These are phyloP conservation scores for Solanum rostratum DNA, from an alignment of 257 asterid species.

Conservation along the genomic window DNA sequence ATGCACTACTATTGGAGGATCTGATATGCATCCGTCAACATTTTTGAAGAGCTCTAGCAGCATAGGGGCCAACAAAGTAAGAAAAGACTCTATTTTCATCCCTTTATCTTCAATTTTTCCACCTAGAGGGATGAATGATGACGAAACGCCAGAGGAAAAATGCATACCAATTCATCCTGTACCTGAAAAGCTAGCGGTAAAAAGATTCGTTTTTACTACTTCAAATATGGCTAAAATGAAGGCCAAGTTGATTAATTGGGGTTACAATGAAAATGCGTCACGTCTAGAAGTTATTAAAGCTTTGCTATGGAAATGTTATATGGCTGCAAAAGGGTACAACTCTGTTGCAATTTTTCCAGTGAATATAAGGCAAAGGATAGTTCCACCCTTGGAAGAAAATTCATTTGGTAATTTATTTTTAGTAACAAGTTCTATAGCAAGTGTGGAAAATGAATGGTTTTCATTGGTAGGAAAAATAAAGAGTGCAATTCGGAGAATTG, in stretches of 20 bases:
- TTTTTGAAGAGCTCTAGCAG: background rate
- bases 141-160: constrained; percentile 5
- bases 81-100: background rate
- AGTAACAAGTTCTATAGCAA: constrained; percentile 14
- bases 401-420: constrained; percentile 60
- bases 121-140: constrained; percentile 25
- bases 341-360: constrained; percentile 38
- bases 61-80: background rate
- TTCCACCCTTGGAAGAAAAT: constrained; percentile 17
- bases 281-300: constrained; percentile 42
- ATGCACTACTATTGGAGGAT: background rate
- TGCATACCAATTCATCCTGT: constrained; percentile 17
- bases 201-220: constrained; percentile 27
- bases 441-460: constrained; percentile 20
- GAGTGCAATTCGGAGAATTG: constrained; percentile 19
- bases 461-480: constrained; percentile 28
- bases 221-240: constrained; percentile 16
- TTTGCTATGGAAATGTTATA: constrained; percentile 34
- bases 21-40: background rate
- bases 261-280: constrained; percentile 8
- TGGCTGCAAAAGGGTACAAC: constrained; percentile 9
- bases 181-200: background rate
- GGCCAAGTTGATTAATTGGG: background rate
- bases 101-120: constrained; percentile 28
- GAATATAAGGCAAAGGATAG: constrained; percentile 30